Evolutionary conservation across 345 rosid species (phyloP).

Genomic region (Euphorbia peplus): DNA sequence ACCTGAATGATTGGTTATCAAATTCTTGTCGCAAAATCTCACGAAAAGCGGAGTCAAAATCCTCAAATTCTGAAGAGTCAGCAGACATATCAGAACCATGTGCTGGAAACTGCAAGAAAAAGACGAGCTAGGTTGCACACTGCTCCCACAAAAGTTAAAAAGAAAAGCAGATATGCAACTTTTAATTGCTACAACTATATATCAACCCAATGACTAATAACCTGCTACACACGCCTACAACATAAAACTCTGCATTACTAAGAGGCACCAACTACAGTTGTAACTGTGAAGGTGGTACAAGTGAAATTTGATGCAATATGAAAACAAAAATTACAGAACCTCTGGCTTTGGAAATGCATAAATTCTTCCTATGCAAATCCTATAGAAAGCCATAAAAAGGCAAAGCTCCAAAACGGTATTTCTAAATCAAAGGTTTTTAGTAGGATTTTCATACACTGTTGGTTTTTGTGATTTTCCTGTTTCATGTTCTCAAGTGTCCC

Average conservation of each 20-base stretch:
- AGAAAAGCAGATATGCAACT: not conserved
- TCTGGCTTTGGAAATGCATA: not conserved
- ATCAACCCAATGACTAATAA: not conserved
- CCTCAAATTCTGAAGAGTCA: constrained; percentile 57
- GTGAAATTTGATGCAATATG: not conserved
- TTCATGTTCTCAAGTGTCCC: not conserved
- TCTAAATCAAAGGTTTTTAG: not conserved
- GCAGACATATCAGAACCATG: constrained; percentile 46
- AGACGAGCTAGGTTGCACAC: constrained; percentile 14
- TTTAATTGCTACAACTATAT: too few relatives aligned
- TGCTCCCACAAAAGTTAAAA: not conserved
- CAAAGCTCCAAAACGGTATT: not conserved
- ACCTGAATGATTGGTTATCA: constrained; percentile 60
- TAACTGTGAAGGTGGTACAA: not conserved
- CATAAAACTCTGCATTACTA: not conserved
- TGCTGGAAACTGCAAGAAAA: constrained; percentile 79
- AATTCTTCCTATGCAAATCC: not conserved
- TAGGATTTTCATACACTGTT: not conserved
- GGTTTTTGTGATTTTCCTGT: not conserved
- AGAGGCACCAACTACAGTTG: not conserved
- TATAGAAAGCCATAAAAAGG: not conserved
- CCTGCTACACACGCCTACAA: not conserved
- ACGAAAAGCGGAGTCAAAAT: constrained; percentile 42
- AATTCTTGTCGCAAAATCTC: constrained; percentile 60
- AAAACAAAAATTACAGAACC: not conserved